Conservation (phyloP, 371 early-diverging fungal species). For the Mucor ambiguus region DNA sequence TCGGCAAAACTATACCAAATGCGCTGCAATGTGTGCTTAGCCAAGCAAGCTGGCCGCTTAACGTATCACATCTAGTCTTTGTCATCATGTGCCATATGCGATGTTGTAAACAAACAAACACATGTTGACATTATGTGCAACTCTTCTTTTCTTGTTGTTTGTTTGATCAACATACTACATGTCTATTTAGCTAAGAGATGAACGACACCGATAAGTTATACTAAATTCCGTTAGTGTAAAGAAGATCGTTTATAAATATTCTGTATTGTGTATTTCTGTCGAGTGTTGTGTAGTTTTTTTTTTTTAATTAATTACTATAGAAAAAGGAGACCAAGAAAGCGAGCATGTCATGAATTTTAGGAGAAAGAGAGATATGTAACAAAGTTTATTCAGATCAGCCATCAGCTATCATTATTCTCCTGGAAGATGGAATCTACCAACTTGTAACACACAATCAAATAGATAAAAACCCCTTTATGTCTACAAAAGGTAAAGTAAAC, state of each 20-base stretch:
- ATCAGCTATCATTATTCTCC: neutral
- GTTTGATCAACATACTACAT: slow-evolving; percentile 6
- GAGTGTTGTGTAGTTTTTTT: neutral
- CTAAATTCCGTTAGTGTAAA: neutral
- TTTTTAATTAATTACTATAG: neutral
- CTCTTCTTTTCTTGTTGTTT: neutral
- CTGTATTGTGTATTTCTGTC: neutral
- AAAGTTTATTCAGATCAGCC: neutral
- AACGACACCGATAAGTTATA: neutral
- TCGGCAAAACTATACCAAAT: neutral
- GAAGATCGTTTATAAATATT: neutral
- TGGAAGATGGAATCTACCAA: neutral
- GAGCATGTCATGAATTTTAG: neutral
- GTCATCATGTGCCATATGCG: neutral
- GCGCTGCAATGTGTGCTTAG: neutral
- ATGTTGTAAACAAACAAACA: neutral
- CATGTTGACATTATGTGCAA: slow-evolving; percentile 7
- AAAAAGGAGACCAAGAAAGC: neutral
- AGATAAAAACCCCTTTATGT: neutral
- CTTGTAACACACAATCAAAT: neutral
- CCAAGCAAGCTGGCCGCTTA: neutral
- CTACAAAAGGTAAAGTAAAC: neutral
- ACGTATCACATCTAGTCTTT: neutral
- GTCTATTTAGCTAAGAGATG: neutral
- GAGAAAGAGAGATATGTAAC: neutral